A percentile compares a stretch with the other conserved stretches of the same genome.
Conservation (phyloP, 2,329 filamentous ascomycete genomes). For the Claviceps sp. region DNA sequence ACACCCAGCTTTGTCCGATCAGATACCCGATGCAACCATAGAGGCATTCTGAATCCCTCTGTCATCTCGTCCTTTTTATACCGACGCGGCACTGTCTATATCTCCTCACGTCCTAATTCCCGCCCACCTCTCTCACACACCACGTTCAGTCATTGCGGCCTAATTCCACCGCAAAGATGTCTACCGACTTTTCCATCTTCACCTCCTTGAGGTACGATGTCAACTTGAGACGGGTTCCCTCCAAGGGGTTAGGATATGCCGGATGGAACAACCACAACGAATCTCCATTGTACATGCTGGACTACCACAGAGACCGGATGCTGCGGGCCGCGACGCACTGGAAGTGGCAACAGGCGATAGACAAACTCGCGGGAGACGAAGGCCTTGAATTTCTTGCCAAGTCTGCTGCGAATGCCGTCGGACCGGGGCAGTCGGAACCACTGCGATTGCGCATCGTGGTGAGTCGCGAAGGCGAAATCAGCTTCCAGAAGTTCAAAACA, state of each 20-base stretch:
- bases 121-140: background rate
- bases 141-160: background rate
- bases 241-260: slow-evolving; percentile 23
- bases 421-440: slow-evolving; percentile 18
- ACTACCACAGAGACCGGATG: slow-evolving; percentile 66
- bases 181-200: slow-evolving; percentile 45
- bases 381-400: slow-evolving; percentile 30
- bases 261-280: slow-evolving; percentile 39
- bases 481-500: slow-evolving; percentile 24
- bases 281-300: slow-evolving; percentile 66
- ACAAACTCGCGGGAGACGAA: slow-evolving; percentile 28
- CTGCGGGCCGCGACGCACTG: slow-evolving; percentile 48
- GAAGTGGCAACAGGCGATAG: slow-evolving; percentile 35
- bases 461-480: slow-evolving; percentile 31
- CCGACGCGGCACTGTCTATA: too few relatives aligned
- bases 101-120: too few relatives aligned
- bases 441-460: slow-evolving; percentile 44
- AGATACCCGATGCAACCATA: too few relatives aligned
- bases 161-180: slow-evolving; percentile 14
- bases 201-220: slow-evolving; percentile 62
- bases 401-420: slow-evolving; percentile 23
- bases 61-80: too few relatives aligned
- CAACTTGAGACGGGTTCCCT: slow-evolving; percentile 31
- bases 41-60: too few relatives aligned
- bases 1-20: too few relatives aligned